Evolutionary conservation across 208 protist species (phyloP).

Genomic region (Leptomonas pyrrhocoris): DNA sequence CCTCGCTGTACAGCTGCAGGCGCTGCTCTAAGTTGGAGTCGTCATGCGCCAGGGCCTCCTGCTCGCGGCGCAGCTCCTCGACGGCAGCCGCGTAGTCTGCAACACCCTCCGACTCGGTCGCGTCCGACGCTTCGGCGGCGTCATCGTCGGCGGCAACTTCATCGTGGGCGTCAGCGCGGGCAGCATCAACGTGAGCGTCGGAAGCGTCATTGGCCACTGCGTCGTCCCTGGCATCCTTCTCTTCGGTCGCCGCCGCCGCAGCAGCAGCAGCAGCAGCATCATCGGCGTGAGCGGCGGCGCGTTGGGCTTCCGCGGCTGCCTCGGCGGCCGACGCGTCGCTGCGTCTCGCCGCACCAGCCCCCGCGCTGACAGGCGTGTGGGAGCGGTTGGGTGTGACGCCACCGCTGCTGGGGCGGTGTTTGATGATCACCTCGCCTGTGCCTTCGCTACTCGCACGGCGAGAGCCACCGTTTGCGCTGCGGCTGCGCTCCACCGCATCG

Average conservation of each 20-base stretch:
- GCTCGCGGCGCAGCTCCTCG: slow-evolving; percentile 21
- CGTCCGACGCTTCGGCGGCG: background rate
- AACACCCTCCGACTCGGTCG: background rate
- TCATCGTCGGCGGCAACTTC: background rate
- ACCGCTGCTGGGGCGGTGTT: slow-evolving; percentile 20
- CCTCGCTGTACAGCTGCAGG: slow-evolving; percentile 77
- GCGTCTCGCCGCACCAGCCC: background rate
- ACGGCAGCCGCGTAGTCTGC: slow-evolving; percentile 21
- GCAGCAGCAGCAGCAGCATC: slow-evolving; percentile 1
- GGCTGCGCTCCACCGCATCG: slow-evolving; percentile 2
- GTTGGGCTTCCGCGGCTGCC: background rate
- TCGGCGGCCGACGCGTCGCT: background rate
- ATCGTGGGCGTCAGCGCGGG: background rate
- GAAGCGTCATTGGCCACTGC: no score
- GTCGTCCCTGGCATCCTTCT: background rate
- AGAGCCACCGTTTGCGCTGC: slow-evolving; percentile 16
- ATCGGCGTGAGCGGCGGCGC: background rate
- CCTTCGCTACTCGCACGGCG: slow-evolving; percentile 3
- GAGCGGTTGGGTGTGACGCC: slow-evolving; percentile 11
- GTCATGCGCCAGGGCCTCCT: slow-evolving; percentile 1
- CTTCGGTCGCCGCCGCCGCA: background rate
- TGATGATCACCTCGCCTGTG: slow-evolving; percentile 6
- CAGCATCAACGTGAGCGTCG: background rate
- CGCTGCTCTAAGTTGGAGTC: slow-evolving; percentile 44
- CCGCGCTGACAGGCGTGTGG: slow-evolving; percentile 13